phyloP scores from a whole-genome alignment of 768 basidiomycete species.

The Boletellus sp. region DNA sequence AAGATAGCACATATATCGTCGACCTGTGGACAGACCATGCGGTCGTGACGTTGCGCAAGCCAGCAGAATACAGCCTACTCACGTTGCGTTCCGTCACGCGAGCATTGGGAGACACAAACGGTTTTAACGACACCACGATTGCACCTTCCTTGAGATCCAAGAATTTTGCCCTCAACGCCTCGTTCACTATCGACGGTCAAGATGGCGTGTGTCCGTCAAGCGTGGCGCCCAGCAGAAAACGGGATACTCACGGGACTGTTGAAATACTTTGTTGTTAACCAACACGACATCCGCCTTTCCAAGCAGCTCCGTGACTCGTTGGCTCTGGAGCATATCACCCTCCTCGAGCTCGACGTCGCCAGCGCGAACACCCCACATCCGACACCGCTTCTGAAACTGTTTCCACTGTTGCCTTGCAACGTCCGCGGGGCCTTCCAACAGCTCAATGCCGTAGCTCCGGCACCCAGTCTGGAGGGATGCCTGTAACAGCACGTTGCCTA shows the following conservation, averaged over 20 bases:
- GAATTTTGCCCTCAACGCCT: constrained; percentile 82
- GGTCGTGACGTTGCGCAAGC: neutral
- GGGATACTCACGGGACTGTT: constrained; percentile 58
- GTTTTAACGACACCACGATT: constrained; percentile 81
- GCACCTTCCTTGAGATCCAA: constrained; percentile 93
- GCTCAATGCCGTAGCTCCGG: constrained; percentile 72
- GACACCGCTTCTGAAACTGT: constrained; percentile 72
- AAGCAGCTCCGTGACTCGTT: constrained; percentile 65
- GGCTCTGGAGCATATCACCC: constrained; percentile 79
- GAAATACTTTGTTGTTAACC: constrained; percentile 85
- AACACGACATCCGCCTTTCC: constrained; percentile 85
- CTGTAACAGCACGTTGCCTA: constrained; percentile 81
- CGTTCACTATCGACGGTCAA: constrained; percentile 60
- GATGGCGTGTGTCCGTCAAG: neutral
- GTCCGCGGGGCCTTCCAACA: constrained; percentile 72
- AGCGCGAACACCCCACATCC: constrained; percentile 86
- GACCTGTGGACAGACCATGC: constrained; percentile 39
- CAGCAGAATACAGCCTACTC: constrained; percentile 19
- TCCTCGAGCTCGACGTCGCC: constrained; percentile 78
- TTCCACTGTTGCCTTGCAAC: constrained; percentile 74
- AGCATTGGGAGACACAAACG: constrained; percentile 74
- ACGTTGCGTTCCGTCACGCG: constrained; percentile 85
- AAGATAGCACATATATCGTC: constrained; percentile 83
- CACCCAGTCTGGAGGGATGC: constrained; percentile 80
- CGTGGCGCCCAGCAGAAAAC: neutral